Evolutionary conservation across 768 basidiomycete genomes (phyloP).

Genomic region (Leucogyrophana mollusca): DNA sequence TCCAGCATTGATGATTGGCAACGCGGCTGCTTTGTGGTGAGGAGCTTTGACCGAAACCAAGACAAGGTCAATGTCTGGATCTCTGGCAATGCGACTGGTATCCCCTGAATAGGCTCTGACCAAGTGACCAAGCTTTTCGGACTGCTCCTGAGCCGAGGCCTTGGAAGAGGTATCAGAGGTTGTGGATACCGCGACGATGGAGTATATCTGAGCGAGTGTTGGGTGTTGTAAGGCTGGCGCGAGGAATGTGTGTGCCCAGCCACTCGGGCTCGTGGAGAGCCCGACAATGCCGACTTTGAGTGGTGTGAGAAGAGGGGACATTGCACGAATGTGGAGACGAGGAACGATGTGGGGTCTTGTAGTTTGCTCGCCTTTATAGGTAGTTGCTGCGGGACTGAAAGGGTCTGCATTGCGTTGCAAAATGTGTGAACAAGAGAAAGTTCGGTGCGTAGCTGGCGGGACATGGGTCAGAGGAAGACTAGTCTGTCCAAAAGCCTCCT

Average conservation of each 20-base stretch:
- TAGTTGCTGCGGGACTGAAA: no score
- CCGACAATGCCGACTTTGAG: conserved; percentile 33
- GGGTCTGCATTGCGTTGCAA: no score
- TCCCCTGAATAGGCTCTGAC: conserved; percentile 35
- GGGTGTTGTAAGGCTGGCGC: conserved; percentile 23
- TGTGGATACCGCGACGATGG: conserved; percentile 35
- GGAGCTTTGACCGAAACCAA: conserved; percentile 32
- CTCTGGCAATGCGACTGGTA: conserved; percentile 26
- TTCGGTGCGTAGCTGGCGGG: no score
- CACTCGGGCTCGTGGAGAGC: conserved; percentile 22
- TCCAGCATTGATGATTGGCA: conserved; percentile 34
- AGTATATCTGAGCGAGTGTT: conserved; percentile 17
- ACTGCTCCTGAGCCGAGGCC: conserved; percentile 31
- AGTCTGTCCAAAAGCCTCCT: no score
- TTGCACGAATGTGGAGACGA: no score
- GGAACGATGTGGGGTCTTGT: no score
- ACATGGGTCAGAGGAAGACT: no score
- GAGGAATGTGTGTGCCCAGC: conserved; percentile 30
- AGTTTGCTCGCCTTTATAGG: no score
- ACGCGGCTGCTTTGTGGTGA: conserved; percentile 27
- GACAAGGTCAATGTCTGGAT: conserved; percentile 38
- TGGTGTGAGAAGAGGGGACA: conserved; percentile 6
- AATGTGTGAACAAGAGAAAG: no score
- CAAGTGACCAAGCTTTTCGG: conserved; percentile 16
- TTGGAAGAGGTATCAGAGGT: conserved; percentile 27